phyloP scores from a whole-genome alignment of 176 grass and related monocot species.

The Urochloa ruziziensis region DNA sequence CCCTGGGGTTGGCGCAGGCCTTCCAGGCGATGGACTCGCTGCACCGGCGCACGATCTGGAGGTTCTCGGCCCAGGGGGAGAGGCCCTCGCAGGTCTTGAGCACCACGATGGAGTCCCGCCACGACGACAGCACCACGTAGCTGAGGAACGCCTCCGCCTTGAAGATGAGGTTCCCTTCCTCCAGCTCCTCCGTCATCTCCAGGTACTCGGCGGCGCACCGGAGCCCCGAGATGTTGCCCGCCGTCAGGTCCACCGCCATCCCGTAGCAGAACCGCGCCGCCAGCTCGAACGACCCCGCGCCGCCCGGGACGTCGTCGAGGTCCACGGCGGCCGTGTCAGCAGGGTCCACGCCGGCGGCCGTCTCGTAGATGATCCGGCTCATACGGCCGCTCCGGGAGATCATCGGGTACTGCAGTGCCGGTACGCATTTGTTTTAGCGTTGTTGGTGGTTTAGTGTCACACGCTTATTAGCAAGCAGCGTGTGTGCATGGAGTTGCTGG shows the following conservation, averaged over 20 bases:
- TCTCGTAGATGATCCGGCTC: conserved; percentile 79
- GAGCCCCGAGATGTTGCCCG: conserved; percentile 85
- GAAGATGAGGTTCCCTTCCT: conserved; percentile 98
- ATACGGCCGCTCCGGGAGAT: conserved; percentile 85
- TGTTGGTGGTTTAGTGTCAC: background rate
- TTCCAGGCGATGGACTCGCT: conserved; percentile 99
- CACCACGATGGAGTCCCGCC: conserved; percentile 90
- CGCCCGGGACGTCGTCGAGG: conserved; percentile 71
- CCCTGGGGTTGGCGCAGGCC: conserved; percentile 87
- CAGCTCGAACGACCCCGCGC: conserved; percentile 71
- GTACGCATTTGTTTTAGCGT: no score
- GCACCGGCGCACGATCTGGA: conserved; percentile 93
- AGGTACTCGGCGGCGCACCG: conserved; percentile 91
- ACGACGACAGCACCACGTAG: conserved; percentile 95
- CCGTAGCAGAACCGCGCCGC: conserved; percentile 95
- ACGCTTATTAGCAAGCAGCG: background rate
- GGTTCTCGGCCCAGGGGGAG: conserved; percentile 95
- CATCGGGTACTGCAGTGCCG: conserved; percentile 83
- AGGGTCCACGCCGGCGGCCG: conserved; percentile 14
- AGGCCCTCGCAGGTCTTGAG: conserved; percentile 92
- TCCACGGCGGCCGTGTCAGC: conserved; percentile 47
- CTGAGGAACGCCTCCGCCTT: conserved; percentile 97
- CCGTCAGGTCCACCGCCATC: conserved; percentile 89
- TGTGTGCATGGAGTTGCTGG: background rate
- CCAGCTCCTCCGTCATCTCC: conserved; percentile 99